phyloP scores from a whole-genome alignment of 2,329 filamentous ascomycete species.

The Cordyceps militaris region DNA sequence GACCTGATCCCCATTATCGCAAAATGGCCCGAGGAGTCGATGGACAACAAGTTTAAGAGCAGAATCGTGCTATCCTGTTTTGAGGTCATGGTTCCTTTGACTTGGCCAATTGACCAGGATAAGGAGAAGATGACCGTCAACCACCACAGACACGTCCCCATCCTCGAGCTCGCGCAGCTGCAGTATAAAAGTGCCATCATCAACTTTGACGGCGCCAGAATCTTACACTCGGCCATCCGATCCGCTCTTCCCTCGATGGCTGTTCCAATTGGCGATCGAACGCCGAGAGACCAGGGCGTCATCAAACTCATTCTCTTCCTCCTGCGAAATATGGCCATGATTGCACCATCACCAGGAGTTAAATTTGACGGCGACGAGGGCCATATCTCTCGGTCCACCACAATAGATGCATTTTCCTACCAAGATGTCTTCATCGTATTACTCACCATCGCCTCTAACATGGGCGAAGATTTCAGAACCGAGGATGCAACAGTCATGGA shows the following conservation, averaged over 20 bases:
- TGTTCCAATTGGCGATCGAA: constrained; percentile 65
- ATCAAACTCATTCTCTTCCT: constrained; percentile 88
- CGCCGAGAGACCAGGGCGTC: constrained; percentile 77
- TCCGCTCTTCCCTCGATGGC: constrained; percentile 83
- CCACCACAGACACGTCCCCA: constrained; percentile 85
- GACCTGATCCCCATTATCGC: constrained; percentile 87
- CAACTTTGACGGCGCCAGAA: constrained; percentile 68
- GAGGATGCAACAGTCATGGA: constrained; percentile 90
- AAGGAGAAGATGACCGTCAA: constrained; percentile 80
- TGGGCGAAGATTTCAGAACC: constrained; percentile 84
- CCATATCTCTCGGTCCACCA: constrained; percentile 78
- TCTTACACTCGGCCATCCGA: constrained; percentile 74
- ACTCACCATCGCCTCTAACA: constrained; percentile 81
- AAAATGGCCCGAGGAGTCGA: constrained; percentile 66
- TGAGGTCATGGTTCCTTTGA: constrained; percentile 85
- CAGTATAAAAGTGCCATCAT: constrained; percentile 85
- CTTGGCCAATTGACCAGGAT: constrained; percentile 84
- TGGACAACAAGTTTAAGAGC: constrained; percentile 67
- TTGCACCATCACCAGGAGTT: constrained; percentile 64
- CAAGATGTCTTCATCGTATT: constrained; percentile 86
- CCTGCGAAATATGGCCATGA: constrained; percentile 80
- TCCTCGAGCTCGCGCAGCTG: constrained; percentile 79
- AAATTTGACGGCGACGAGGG: constrained; percentile 82
- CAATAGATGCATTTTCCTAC: constrained; percentile 80
- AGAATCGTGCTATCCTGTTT: constrained; percentile 78